Base-by-base conservation (phyloP, 1,284 basidiomycete genomes). In the Ustilago hordei region DNA sequence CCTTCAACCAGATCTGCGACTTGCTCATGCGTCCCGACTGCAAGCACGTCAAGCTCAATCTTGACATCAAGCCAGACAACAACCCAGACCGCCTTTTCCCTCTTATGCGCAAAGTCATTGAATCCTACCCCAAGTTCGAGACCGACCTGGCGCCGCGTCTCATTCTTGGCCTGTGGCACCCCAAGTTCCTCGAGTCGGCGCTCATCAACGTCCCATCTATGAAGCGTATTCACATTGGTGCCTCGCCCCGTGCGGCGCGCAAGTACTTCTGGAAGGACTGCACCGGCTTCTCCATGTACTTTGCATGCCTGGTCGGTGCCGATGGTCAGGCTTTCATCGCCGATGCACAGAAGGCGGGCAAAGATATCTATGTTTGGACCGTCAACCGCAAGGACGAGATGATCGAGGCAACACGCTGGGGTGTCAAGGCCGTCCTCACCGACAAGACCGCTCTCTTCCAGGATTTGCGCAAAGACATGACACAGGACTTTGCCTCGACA, bases 361-460 rank as follows among this genome's bases (percentile, higher is more conserved):
- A 99, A 90, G 90, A 90, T 81, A 82, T 98, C 54, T 81, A 95
- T 90, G 94, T 95, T 12, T 99, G 97, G 97, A 99, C 96, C 0
- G 95, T 98, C 35, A 99, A 98, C 86, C 90, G 92, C 55, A 91
- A 91, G 11, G 91, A 91, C 69, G 92, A 96, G 85, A 98, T 99
- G 95, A 92, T 96, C 88, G 93, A 98, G 90, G 94, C 94, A 69
- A 92, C 93, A 19, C 89, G 94, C 77, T 98, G 95, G 96, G 93
- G 91, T 69, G 93, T 94, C 23, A 91, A 92, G 82, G 94, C 91
- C 11, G 93, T 99, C 78, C 90, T 99, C 74, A 96, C 95, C 5
- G 96, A 99, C 81, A 87, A 88, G 67, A 94, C 94, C 6, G 90
- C 90, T 80, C 90, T 89, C 4, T 95, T 93, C 91, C 88, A 95